Evolutionary conservation across 805 yeast genomes (phyloP), one percentile per base, ranked within the genome.

Genomic region (Debaryomyces prosopidis): DNA sequence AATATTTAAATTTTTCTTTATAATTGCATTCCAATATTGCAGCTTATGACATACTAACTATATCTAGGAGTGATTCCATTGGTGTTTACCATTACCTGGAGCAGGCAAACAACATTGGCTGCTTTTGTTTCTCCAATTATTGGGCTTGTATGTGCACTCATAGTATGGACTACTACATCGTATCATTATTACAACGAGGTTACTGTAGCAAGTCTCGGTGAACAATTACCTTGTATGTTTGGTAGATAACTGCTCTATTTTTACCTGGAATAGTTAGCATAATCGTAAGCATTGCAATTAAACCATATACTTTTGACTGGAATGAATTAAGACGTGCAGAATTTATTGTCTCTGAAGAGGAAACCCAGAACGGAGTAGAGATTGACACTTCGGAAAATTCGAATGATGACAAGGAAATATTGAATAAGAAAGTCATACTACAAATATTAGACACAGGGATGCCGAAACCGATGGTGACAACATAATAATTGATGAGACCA

Each of bases 21-120:
- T 16, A n/a, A 16, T 12, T n/a, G n/a, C n/a, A 7, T 14, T 16
- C 8, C 23, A n/a, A n/a, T n/a, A n/a, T n/a, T n/a, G n/a, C n/a
- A n/a, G 15, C 23, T 28, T 38, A 38, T 38, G 6, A 20, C 12
- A 20, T 38, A 38, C 41, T 38, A 38, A 38, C 41, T n/a, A 5
- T 34, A 4, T 23, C n/a, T 28, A 38, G 41, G 70, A 18, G 70
- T 69, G 14, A 57, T 68, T 41, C 71, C 73, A 2, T 56, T 66
- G 52, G 56, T 63, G 5, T 54, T 66, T 28, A 55, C 65, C 7
- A 64, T 69, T 30, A 61, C 66, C 8, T 68, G 73, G 73, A 59
- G 45, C 38, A 55, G 60, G 40, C 69, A 60, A 47, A 56, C 66
- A 1, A 48, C 42, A 17, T 38, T 56, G 7, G 71, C 71, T 2